Base-by-base conservation (phyloP, 257 asterid genomes). In the Cordia subcordata region DNA sequence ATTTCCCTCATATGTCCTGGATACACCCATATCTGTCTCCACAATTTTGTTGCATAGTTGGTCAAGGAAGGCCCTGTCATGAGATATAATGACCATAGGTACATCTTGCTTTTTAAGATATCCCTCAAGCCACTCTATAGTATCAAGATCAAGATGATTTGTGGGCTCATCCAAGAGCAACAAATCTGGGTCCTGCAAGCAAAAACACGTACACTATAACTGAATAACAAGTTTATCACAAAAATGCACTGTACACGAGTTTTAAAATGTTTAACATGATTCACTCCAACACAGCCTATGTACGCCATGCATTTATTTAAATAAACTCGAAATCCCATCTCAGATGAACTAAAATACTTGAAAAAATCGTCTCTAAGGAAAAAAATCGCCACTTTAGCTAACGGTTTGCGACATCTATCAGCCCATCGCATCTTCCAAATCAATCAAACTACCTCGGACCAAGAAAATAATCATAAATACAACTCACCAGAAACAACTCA, bases 11-110 rank as follows among this genome's bases (percentile, higher is more conserved):
- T 73, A 93, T 19, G 97, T 93, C 72, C 86, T 78, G 19, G 99
- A 88, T 63, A 93, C 94, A 49, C 97, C 99, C 94, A 85, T 82
- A 67, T 93, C 99, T 5, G 97, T 93, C 68, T 93, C 99, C 68
- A 93, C 99, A 46, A 93, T 89, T 77, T 88, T 93, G 8, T 97
- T 88, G 72, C 99, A 93, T 71, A 93, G 38, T 70, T 88, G 97
- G 62, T 93, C 99, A 18, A 93, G 97, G 72, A 93, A 86, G 70
- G 99, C 99, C 77, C 97, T 81, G 55, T 93, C 99, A 57, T 93
- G 99, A 46, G 99, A 93, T 81, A 93, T 89, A 72, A 93, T 93
- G 63, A 93, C 99, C 99, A 93, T 88, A 0, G 99, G 99, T 42
- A 93, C 99, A 55, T 81, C 95, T 76, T 93, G 99, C 84, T 81